Evolutionary conservation across 2,329 filamentous ascomycete genomes (phyloP), one percentile per base, ranked within the genome.

Genomic region (Diaporthe humulicola): DNA sequence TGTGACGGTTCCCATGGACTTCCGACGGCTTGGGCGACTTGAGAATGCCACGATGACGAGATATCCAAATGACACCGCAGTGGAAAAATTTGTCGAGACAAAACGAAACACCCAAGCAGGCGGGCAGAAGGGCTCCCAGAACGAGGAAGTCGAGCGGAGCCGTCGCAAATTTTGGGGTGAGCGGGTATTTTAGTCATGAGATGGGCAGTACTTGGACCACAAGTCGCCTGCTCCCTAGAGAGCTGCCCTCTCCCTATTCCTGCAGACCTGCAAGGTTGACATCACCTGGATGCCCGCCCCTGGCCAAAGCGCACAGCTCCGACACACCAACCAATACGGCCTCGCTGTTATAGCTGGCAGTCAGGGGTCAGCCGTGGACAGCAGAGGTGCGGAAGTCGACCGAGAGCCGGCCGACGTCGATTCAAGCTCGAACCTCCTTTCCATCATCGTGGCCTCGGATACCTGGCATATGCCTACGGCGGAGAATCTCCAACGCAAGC

Each of bases 131-230:
- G 45, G 52, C 58, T 67, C 42, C 67, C 58, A 74, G 36, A 54
- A 70, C 58, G 72, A 74, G 60, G 69, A 66, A 52, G 50, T 54
- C 48, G 74, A 76, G 74, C 74, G 74, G 74, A 76, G 74, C 70
- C 74, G 71, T 57, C 58, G 73, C 60, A 74, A 74, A 74, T 61
- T 72, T 76, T 74, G 69, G 73, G 69, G 69, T 67, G 72, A 66
- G 73, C 74, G 74, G 72, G 66, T 70, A 69, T 64, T 73, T 74
- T 67, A 72, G 72, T 74, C 67, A 64, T 60, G 72, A 61, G 67
- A 74, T 48, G 57, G 54, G 66, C 48, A 69, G 72, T 74, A 74
- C 74, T 54, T 71, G 67, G 15, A 54, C 50, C 38, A 25, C 52
- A 76, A 70, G 74, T 76, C 45, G 38, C 45, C 22, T 58, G 70